Conservation (phyloP, 2,329 filamentous ascomycete genomes). For the Sporothrix dimorphospora region DNA sequence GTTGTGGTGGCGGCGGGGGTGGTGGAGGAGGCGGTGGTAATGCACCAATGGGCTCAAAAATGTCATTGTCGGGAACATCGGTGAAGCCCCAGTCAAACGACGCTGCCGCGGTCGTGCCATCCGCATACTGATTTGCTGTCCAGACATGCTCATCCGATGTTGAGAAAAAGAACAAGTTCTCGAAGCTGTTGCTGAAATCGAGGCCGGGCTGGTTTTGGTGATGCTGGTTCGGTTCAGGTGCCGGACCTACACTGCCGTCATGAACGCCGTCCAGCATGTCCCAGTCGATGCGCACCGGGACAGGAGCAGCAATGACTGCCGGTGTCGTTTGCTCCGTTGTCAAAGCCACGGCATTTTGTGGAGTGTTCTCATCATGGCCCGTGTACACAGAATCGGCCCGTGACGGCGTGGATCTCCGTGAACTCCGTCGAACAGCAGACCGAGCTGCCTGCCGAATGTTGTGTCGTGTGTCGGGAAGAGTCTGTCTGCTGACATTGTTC, state of each 20-base stretch:
- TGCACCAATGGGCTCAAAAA: slow-evolving; percentile 7
- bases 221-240: not conserved
- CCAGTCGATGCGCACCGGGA: not conserved
- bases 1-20: not conserved
- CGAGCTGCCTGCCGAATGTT: not conserved
- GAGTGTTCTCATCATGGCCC: not conserved
- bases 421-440: not conserved
- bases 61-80: not conserved
- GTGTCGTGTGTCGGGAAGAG: not conserved
- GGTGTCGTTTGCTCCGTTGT: not conserved
- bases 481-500: not conserved
- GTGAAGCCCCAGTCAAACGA: slow-evolving; percentile 22
- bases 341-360: not conserved
- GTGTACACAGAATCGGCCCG: not conserved
- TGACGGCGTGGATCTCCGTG: not conserved
- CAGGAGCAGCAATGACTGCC: not conserved
- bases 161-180: not conserved
- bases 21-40: not conserved
- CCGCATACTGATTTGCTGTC: not conserved
- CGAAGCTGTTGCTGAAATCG: not conserved
- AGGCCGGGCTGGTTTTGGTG: not conserved
- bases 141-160: not conserved
- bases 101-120: not conserved
- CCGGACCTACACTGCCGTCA: not conserved
- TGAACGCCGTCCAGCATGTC: not conserved